phyloP scores from a whole-genome alignment of 2,329 filamentous ascomycete genomes.

The Apiospora sp. region DNA sequence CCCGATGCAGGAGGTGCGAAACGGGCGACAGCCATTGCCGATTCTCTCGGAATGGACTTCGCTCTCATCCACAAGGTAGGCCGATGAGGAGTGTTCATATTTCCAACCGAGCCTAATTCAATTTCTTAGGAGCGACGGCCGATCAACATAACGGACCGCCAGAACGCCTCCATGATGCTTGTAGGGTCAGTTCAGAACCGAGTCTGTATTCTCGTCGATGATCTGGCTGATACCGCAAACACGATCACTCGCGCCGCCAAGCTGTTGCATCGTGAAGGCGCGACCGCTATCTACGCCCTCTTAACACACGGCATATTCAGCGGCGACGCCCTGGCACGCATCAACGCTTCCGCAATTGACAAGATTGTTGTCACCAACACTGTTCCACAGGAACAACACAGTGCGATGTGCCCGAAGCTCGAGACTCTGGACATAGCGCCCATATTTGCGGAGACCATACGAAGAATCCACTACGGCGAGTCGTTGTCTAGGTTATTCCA shows the following conservation, averaged over 20 bases:
- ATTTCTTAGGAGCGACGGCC: conserved; percentile 79
- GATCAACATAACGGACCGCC: conserved; percentile 85
- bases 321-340: conserved; percentile 91
- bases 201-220: conserved; percentile 90
- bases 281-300: conserved; percentile 88
- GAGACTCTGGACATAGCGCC: conserved; percentile 91
- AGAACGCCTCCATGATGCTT: conserved; percentile 95
- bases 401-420: conserved; percentile 80
- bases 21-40: conserved; percentile 92
- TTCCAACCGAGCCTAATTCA: conserved; percentile 40
- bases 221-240: conserved; percentile 94
- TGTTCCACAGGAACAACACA: conserved; percentile 86
- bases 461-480: conserved; percentile 95
- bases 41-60: conserved; percentile 92
- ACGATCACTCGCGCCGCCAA: conserved; percentile 97
- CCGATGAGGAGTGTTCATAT: background rate
- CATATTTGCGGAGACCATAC: conserved; percentile 94
- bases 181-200: conserved; percentile 85
- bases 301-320: conserved; percentile 95
- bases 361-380: conserved; percentile 96
- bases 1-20: conserved; percentile 97
- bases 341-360: conserved; percentile 92
- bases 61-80: conserved; percentile 96
- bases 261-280: conserved; percentile 94
- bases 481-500: conserved; percentile 96